These are phyloP conservation scores for Heliosperma pusillum DNA, from an alignment of 148 eudicot genomes.

Conservation along the genomic window DNA sequence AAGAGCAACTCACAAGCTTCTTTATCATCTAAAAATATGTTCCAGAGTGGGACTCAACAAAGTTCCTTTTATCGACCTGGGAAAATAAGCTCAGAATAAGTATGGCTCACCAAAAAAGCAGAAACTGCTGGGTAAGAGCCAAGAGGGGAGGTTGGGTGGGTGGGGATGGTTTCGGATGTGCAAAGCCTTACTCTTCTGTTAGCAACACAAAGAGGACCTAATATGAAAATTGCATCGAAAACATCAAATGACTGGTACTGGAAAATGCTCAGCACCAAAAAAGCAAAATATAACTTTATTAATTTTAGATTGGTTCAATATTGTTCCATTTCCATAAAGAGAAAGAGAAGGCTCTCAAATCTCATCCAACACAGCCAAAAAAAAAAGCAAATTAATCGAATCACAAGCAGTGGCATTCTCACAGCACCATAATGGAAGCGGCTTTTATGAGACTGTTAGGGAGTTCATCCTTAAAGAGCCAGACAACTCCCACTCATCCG, in stretches of 20 bases:
- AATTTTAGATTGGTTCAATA: neutral
- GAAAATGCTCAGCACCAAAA: neutral
- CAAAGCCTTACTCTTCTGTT: too few species aligned
- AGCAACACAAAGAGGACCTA: too few species aligned
- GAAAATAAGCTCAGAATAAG: neutral
- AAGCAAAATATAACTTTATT: neutral
- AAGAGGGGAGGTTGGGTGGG: too few species aligned
- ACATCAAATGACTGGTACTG: too few species aligned
- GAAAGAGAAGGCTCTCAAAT: conserved; percentile 3
- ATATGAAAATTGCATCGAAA: too few species aligned
- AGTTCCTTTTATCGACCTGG: neutral
- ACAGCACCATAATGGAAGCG: conserved; percentile 12
- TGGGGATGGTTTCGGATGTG: too few species aligned
- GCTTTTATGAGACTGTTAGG: conserved; percentile 16
- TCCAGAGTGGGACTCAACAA: neutral
- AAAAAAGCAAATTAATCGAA: neutral
- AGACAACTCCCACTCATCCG: conserved; percentile 14
- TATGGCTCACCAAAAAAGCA: neutral
- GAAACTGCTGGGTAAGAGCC: too few species aligned
- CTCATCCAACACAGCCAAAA: conserved; percentile 11
- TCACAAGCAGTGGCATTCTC: conserved; percentile 4
- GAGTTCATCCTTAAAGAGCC: conserved; percentile 18
- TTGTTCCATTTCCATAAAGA: conserved; percentile 17
- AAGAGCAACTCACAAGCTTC: neutral
- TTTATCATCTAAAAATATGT: neutral